Evolutionary conservation across 768 basidiomycete genomes (phyloP).

Genomic region (Boletus pseudopeckii): DNA sequence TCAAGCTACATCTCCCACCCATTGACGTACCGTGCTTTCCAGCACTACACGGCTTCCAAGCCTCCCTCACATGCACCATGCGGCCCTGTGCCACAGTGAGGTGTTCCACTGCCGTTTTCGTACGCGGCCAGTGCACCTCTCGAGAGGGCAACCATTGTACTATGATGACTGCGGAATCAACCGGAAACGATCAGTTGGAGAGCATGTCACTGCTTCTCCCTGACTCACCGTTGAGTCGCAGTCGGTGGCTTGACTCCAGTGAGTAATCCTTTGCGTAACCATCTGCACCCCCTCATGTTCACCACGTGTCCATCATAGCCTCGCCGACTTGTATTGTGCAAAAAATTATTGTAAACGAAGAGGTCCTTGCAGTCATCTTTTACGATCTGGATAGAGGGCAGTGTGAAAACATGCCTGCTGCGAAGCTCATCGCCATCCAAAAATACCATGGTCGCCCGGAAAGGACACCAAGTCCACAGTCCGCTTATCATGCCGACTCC

Average conservation of each 20-base stretch:
- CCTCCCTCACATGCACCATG: conserved; percentile 49
- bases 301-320: conserved; percentile 38
- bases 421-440: conserved; percentile 54
- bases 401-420: conserved; percentile 51
- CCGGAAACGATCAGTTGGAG: conserved; percentile 43
- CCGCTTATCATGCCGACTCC: conserved; percentile 30
- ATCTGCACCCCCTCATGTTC: conserved; percentile 18
- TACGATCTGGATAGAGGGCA: conserved; percentile 65
- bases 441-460: conserved; percentile 34
- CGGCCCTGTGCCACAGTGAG: conserved; percentile 55
- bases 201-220: conserved; percentile 57
- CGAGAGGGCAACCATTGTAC: conserved; percentile 47
- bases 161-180: conserved; percentile 41
- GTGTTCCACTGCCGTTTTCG: conserved; percentile 61
- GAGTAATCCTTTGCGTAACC: conserved; percentile 31
- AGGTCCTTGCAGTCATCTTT: conserved; percentile 57
- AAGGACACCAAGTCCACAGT: conserved; percentile 26
- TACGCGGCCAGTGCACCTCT: conserved; percentile 47
- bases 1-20: conserved; percentile 56
- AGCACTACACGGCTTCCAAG: conserved; percentile 62
- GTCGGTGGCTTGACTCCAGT: conserved; percentile 71
- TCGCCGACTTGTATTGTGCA: conserved; percentile 60
- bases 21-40: conserved; percentile 51
- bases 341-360: conserved; percentile 64
- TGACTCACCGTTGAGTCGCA: conserved; percentile 61